Evolutionary conservation across 768 basidiomycete species (phyloP).

Genomic region (Fistulinella prunicolor): DNA sequence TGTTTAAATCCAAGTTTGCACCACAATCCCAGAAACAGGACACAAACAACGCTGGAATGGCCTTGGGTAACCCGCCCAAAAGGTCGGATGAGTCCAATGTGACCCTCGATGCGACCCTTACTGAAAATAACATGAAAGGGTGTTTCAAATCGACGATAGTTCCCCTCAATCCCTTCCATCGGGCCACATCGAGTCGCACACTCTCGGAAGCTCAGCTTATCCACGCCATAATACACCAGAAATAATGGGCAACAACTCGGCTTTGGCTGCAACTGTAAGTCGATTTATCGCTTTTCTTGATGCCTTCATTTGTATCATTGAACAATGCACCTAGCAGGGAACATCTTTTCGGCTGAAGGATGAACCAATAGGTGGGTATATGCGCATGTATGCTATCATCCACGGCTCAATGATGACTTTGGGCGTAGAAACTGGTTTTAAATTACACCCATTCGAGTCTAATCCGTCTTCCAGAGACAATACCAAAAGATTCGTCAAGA

Average conservation of each 20-base stretch:
- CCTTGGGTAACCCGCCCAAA: constrained; percentile 8
- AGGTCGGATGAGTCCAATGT: constrained; percentile 7
- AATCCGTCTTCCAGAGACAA: constrained; percentile 6
- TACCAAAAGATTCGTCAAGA: constrained; percentile 4
- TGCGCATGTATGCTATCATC: constrained; percentile 4
- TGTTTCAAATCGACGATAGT: constrained; percentile 5
- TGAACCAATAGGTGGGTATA: constrained; percentile 24
- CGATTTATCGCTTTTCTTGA: not conserved
- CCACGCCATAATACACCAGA: constrained; percentile 1
- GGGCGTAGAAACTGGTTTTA: constrained; percentile 10
- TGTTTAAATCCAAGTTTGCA: constrained; percentile 21
- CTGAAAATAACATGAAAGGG: constrained; percentile 5
- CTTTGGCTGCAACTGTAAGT: constrained; percentile 7
- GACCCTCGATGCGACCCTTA: constrained; percentile 6
- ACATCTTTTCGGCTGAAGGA: constrained; percentile 4
- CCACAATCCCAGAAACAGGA: constrained; percentile 12
- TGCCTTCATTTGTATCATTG: not conserved
- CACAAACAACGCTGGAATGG: not conserved
- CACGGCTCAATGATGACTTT: not conserved
- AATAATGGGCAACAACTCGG: constrained; percentile 5
- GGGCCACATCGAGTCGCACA: constrained; percentile 12
- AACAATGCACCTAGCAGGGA: constrained; percentile 6
- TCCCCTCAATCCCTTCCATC: constrained; percentile 12
- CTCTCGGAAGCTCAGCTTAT: constrained; percentile 6
- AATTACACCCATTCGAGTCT: constrained; percentile 3